Conservation (phyloP, 2,329 filamentous ascomycete species). For the Aspergillus jensenii region DNA sequence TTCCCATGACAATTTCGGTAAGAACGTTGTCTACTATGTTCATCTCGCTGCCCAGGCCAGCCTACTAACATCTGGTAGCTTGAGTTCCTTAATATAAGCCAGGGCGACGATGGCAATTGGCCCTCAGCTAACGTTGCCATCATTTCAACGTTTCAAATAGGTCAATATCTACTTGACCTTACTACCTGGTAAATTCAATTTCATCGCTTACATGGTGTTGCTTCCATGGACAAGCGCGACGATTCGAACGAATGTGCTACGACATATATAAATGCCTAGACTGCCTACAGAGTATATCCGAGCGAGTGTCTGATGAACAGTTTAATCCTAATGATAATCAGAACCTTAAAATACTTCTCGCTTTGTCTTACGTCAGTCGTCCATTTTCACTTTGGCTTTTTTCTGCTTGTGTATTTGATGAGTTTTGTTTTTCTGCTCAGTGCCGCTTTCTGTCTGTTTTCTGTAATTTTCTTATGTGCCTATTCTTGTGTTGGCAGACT, state of each 20-base stretch:
- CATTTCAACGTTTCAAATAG: neutral
- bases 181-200: neutral
- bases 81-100: neutral
- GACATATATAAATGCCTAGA: slow-evolving; percentile 27
- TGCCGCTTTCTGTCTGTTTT: slow-evolving; percentile 5
- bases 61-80: slow-evolving; percentile 1
- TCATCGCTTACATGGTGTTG: slow-evolving; percentile 12
- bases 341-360: slow-evolving; percentile 2
- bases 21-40: neutral
- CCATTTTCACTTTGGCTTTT: slow-evolving; percentile 5
- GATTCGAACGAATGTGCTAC: slow-evolving; percentile 32
- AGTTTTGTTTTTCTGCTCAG: neutral
- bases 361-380: slow-evolving; percentile 9
- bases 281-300: slow-evolving; percentile 14
- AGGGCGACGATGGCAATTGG: neutral
- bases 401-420: slow-evolving; percentile 2
- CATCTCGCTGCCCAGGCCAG: neutral
- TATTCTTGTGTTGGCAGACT: neutral
- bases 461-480: slow-evolving; percentile 11
- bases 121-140: neutral
- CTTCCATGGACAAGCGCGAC: slow-evolving; percentile 19
- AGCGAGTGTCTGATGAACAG: slow-evolving; percentile 5
- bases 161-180: neutral
- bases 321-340: slow-evolving; percentile 39
- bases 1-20: slow-evolving; percentile 24